phyloP scores from a whole-genome alignment of 257 asterid genomes.

The Solanum verrucosum region DNA sequence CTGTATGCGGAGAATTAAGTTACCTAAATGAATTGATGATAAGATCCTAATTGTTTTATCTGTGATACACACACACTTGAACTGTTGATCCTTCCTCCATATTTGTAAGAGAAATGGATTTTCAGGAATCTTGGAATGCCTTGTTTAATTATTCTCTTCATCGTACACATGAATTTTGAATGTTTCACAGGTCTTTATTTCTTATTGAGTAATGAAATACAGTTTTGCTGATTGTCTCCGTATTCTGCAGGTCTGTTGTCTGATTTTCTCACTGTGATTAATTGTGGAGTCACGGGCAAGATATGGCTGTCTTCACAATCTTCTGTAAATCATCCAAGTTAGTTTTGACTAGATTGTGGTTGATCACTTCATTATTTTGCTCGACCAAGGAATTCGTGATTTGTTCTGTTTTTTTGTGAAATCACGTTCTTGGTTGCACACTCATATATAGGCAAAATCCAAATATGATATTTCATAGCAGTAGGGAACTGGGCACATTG shows the following conservation, averaged over 20 bases:
- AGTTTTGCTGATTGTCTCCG: background rate
- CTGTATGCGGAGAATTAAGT: background rate
- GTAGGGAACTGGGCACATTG: background rate
- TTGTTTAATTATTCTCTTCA: background rate
- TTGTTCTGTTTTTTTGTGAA: constrained; percentile 15
- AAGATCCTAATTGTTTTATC: background rate
- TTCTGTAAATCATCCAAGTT: constrained; percentile 10
- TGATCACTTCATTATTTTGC: constrained; percentile 36
- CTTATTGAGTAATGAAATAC: background rate
- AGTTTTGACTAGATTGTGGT: constrained; percentile 14
- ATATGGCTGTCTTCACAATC: constrained; percentile 15
- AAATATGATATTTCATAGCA: background rate
- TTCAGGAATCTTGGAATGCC: background rate
- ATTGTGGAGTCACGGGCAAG: constrained; percentile 11
- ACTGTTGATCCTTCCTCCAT: background rate
- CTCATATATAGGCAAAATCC: background rate
- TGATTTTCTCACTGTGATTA: constrained; percentile 1
- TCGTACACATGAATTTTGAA: background rate
- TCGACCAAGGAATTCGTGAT: constrained; percentile 50
- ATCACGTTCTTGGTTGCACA: background rate
- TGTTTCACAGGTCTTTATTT: background rate
- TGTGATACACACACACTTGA: background rate
- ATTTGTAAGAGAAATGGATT: background rate
- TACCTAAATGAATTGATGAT: background rate
- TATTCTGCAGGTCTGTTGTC: constrained; percentile 27